Base-by-base conservation (phyloP, 2,329 filamentous ascomycete species). In the Nothopassalora personata region DNA sequence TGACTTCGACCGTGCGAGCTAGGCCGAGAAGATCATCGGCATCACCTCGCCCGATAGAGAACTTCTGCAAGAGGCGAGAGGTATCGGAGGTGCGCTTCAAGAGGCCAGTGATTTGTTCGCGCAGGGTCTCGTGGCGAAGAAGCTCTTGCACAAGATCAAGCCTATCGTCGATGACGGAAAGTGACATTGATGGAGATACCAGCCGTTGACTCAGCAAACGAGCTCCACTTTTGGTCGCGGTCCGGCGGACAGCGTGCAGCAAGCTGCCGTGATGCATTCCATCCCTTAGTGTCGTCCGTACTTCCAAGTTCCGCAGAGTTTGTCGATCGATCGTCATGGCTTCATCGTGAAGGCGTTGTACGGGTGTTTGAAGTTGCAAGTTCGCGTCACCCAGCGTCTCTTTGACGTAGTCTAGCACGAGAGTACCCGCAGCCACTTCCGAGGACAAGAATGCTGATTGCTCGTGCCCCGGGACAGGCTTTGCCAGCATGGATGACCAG, bases 271-370 rank as follows among this genome's bases (percentile, higher is more conserved):
- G 86, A 43, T 88, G 88, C 19, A 82, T 75, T 2, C 89, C 86
- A 67, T 97, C 93, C 52, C 88, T 84, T 53, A 96, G 85, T 0
- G 94, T 97, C 71, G 86, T 86, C 64, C 90, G 86, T 64, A 99
- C 90, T 73, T 99, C 94, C 4, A 99, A 80, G 1, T 92, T 90
- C 60, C 90, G 84, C 75, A 99, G 82, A 65, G 89, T 97, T 70
- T 92, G 96, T 71, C 88, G 92, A 76, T 99, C 94, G 65, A 99
- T 95, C 53, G 79, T 83, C 90, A 99, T 94, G 63, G 88, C 86
- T 62, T 95, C 85, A 69, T 89, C 80, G 54, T 84, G 81, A 64
- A 89, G 85, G 65, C 90, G 84, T 60, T 90, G 87, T 36, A 87
- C 77, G 1, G 94, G 94, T 48, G 90, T 86, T 71, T 95, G 91